Conservation (phyloP, 2,329 filamentous ascomycete genomes). For the Trichoderma gracile region DNA sequence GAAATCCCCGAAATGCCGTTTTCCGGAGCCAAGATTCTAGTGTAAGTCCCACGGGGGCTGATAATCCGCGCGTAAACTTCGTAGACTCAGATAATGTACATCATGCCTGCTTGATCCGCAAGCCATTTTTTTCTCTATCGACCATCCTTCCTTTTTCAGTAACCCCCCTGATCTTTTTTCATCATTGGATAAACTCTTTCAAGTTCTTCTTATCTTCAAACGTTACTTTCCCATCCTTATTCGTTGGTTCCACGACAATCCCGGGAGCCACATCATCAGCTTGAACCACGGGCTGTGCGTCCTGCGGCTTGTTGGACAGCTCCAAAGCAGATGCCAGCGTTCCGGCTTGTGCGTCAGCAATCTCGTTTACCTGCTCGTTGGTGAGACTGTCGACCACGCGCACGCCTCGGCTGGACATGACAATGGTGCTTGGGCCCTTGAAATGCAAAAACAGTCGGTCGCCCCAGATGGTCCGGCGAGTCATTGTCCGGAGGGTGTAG, state of each 20-base stretch:
- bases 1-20: background rate
- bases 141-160: background rate
- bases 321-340: constrained; percentile 62
- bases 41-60: background rate
- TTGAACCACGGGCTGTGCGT: background rate
- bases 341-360: constrained; percentile 79
- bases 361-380: constrained; percentile 80
- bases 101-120: constrained; percentile 17
- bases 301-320: constrained; percentile 41
- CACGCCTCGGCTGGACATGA: constrained; percentile 85
- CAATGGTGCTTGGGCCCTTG: constrained; percentile 78
- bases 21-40: background rate
- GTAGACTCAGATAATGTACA: constrained; percentile 13
- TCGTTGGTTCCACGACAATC: constrained; percentile 58
- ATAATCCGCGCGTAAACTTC: background rate
- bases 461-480: constrained; percentile 85
- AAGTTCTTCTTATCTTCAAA: constrained; percentile 62
- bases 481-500: constrained; percentile 72
- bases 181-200: constrained; percentile 55
- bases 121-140: background rate
- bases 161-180: background rate
- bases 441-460: constrained; percentile 92
- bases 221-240: constrained; percentile 64
- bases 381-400: constrained; percentile 77
- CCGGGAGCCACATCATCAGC: constrained; percentile 41